Evolutionary conservation across 345 rosid genomes (phyloP).

Genomic region (Lagerstroemia speciosa): DNA sequence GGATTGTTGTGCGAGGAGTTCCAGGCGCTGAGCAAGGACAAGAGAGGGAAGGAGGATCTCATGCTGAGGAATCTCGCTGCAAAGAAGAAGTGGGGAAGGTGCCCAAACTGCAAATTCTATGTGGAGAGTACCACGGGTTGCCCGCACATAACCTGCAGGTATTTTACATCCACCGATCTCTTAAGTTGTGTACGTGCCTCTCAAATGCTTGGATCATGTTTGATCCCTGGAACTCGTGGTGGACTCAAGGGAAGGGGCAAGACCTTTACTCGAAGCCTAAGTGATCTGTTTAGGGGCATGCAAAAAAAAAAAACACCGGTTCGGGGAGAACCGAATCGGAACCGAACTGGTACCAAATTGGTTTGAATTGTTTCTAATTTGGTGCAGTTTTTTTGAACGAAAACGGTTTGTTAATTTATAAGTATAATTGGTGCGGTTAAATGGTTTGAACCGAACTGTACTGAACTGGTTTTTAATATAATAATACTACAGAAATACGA

Average conservation of each 20-base stretch:
- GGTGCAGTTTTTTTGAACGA: too few species aligned
- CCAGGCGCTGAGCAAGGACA: slow-evolving; percentile 27
- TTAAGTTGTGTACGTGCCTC: neutral
- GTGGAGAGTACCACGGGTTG: slow-evolving; percentile 44
- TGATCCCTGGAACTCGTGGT: neutral
- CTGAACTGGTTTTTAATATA: too few species aligned
- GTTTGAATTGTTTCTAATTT: too few species aligned
- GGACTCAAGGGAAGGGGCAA: neutral
- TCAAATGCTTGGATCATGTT: neutral
- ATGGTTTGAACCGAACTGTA: too few species aligned
- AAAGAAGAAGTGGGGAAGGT: slow-evolving; percentile 30
- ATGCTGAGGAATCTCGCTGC: slow-evolving; percentile 31
- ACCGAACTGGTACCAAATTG: too few species aligned
- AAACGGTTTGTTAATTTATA: too few species aligned
- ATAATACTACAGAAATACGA: too few species aligned
- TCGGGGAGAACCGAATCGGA: too few species aligned
- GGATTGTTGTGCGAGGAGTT: slow-evolving; percentile 26
- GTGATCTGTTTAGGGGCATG: neutral
- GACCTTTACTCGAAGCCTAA: neutral
- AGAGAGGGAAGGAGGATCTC: slow-evolving; percentile 31
- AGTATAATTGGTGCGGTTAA: too few species aligned
- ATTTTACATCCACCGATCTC: neutral
- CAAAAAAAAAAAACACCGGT: too few species aligned
- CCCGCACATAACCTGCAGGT: slow-evolving; percentile 37
- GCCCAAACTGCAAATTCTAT: slow-evolving; percentile 33